Evolutionary conservation across 306 rosid genomes (phyloP).

Genomic region (Ammopiptanthus mongolicus): DNA sequence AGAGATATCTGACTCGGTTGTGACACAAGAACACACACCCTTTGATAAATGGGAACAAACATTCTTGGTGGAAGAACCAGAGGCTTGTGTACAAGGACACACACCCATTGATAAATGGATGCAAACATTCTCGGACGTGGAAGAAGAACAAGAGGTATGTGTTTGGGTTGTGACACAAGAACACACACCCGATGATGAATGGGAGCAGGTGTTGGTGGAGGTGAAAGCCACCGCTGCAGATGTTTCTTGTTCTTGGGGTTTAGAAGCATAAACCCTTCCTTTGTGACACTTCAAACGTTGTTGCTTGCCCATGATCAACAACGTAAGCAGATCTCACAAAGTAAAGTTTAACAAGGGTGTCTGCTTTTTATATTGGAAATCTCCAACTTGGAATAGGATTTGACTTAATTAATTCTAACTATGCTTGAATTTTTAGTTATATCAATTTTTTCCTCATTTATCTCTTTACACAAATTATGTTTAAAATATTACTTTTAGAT

Average conservation of each 20-base stretch:
- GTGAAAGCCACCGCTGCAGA: background rate
- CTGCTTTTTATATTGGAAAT: too few species aligned
- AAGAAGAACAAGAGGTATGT: background rate
- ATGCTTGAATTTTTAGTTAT: too few species aligned
- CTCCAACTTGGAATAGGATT: too few species aligned
- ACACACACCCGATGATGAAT: conserved; percentile 8
- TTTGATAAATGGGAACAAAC: background rate
- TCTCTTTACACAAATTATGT: too few species aligned
- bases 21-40: background rate
- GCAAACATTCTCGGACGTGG: background rate
- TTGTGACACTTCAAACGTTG: background rate
- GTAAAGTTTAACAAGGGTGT: too few species aligned
- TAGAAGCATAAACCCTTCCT: background rate
- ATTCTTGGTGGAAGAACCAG: background rate
- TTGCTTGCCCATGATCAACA: too few species aligned
- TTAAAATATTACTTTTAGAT: too few species aligned
- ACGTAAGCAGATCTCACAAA: too few species aligned
- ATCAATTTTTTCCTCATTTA: too few species aligned
- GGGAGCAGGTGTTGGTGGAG: background rate
- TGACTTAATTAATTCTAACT: too few species aligned
- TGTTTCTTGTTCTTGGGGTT: background rate
- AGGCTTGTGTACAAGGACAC: background rate
- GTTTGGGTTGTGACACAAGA: background rate
- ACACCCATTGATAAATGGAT: conserved; percentile 14
- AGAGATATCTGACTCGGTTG: background rate